Evolutionary conservation across 2,329 filamentous ascomycete species (phyloP).

Genomic region (Raffaelea albimanens): DNA sequence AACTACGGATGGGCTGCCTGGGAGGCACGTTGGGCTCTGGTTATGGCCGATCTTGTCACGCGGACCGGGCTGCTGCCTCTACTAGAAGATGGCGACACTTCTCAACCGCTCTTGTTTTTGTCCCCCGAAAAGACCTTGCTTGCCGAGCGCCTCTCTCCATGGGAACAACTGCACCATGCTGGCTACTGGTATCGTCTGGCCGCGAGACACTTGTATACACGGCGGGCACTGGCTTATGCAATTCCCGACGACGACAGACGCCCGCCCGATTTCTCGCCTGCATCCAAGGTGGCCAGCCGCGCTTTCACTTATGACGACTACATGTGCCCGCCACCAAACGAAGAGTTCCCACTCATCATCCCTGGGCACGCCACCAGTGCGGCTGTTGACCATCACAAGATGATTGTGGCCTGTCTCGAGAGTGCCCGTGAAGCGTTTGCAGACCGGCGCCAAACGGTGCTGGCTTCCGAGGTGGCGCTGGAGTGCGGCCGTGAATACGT

Average conservation of each 20-base stretch:
- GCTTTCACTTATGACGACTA: constrained; percentile 56
- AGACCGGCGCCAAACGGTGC: constrained; percentile 40
- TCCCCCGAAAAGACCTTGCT: constrained; percentile 48
- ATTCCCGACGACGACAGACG: constrained; percentile 52
- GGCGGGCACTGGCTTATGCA: constrained; percentile 41
- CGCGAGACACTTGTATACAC: constrained; percentile 43
- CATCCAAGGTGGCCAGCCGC: constrained; percentile 36
- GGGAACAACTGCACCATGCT: constrained; percentile 55
- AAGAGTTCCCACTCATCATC: constrained; percentile 41
- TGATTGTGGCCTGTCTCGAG: constrained; percentile 44
- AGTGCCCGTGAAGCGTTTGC: constrained; percentile 45
- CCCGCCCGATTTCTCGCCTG: constrained; percentile 36
- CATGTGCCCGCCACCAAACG: constrained; percentile 53
- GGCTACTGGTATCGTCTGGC: constrained; percentile 59
- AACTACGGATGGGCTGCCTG: constrained; percentile 94
- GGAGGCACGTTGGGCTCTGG: constrained; percentile 64
- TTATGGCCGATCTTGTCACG: constrained; percentile 54
- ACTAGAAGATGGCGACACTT: too few species aligned
- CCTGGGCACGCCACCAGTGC: constrained; percentile 2
- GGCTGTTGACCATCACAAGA: constrained; percentile 44
- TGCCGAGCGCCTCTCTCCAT: constrained; percentile 50
- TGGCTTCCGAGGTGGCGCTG: constrained; percentile 46
- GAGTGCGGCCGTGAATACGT: constrained; percentile 49
- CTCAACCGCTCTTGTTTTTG: constrained; percentile 37
- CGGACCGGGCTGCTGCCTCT: constrained; percentile 36